Base-by-base conservation (phyloP, 805 yeast genomes). In the Kuraishia hungarica region DNA sequence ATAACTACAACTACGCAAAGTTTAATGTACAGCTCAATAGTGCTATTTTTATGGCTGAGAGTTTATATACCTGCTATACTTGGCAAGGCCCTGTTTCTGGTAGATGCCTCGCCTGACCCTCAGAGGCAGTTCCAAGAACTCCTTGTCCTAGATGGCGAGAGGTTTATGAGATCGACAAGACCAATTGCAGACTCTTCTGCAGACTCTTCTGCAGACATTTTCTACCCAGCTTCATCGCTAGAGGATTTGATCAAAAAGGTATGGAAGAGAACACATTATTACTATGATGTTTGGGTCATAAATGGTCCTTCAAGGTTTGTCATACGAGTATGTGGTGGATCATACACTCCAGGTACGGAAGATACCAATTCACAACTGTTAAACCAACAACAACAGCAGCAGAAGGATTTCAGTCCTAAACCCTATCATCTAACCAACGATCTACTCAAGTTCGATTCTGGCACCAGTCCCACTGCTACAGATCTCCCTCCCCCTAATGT, bases 181-280 rank as follows among this genome's bases (percentile, higher is more conserved):
- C 48, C 53, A 21, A 23, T 51, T n/a, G 24, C 48, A 19, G 53
- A 51, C 5, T 23, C 28, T 15, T 23, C 48, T n/a, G n/a, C n/a
- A 51, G 39, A n/a, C n/a, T n/a, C n/a, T n/a, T n/a, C n/a, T n/a
- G n/a, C n/a, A 8, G 35, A 24, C 5, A 19, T 51, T 10, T 51
- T 51, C 21, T 21, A 46, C 15, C 49, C 53, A 13, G 29, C 53
- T 23, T 29, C 24, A 13, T 21, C 28, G 5, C 21, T 23, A 8
- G 22, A 46, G 21, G 29, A 51, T 6, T 17, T 51, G 21, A 35
- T 39, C 19, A 23, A 15, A 17, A 64, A 60, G 26, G 43, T 63
- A 2, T 69, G 73, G 72, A 51, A 60, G 15, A 60, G 72, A 54
- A 61, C 78, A 1, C 74, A 67, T 51, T 76, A 75, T 57, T 63